A percentile compares a stretch with the other conserved stretches of the same genome.
phyloP scores from a whole-genome alignment of 805 yeast species.

The Maudiozyma saulgeensis region DNA sequence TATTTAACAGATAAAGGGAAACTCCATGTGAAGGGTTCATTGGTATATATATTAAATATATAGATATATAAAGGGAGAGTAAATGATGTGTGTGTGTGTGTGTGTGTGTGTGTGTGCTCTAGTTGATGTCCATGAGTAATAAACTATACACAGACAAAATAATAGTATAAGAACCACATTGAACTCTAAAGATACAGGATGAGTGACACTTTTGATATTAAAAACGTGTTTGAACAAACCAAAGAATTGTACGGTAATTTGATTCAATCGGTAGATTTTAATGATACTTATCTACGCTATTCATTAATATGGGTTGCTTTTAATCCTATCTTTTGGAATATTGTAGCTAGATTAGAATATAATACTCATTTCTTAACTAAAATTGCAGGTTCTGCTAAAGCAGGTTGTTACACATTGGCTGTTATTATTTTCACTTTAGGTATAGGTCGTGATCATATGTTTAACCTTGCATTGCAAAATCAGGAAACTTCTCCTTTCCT shows the following conservation, averaged over 20 bases:
- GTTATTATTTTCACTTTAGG: constrained; percentile 78
- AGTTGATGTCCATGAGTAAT: no score
- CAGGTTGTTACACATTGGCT: constrained; percentile 83
- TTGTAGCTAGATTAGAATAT: constrained; percentile 82
- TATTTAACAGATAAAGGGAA: no score
- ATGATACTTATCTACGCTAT: constrained; percentile 23
- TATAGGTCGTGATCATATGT: constrained; percentile 64
- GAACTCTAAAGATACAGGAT: no score
- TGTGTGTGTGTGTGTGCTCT: no score
- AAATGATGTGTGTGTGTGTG: no score
- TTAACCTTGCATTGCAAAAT: constrained; percentile 56
- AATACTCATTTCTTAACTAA: constrained; percentile 68
- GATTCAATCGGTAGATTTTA: constrained; percentile 9
- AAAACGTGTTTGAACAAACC: neutral
- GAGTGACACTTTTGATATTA: no score
- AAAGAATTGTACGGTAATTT: neutral
- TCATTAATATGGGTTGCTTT: constrained; percentile 66
- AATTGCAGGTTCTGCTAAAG: constrained; percentile 54
- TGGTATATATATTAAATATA: no score
- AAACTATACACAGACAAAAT: no score
- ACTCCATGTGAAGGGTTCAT: no score
- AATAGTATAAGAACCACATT: no score
- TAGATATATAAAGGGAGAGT: no score
- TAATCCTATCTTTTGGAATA: constrained; percentile 94
- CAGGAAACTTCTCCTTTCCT: constrained; percentile 62